Conservation (phyloP, 768 basidiomycete species). For the Chalciporus chontae region DNA sequence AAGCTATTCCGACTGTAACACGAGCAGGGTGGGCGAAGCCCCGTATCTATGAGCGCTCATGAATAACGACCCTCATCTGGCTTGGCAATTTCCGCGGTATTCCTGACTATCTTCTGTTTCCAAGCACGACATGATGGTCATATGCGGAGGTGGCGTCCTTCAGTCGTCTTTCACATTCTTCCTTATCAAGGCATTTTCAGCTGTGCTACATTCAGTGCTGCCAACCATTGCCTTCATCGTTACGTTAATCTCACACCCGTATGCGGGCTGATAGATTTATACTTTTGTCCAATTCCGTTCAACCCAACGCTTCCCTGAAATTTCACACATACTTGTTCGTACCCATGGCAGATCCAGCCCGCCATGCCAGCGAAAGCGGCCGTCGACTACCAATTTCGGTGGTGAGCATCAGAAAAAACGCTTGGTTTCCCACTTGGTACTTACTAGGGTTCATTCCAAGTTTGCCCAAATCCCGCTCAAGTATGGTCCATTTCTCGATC, state of each 20-base stretch:
- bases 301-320: background rate
- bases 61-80: constrained; percentile 8
- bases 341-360: background rate
- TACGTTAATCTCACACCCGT: constrained; percentile 9
- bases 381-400: background rate
- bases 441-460: background rate
- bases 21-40: background rate
- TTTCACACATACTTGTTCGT: constrained; percentile 1
- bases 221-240: background rate
- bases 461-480: background rate
- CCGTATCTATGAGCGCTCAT: background rate
- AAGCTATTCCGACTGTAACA: background rate
- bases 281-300: background rate
- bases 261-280: constrained; percentile 6
- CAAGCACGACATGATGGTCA: background rate
- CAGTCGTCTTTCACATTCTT: background rate
- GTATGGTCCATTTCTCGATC: background rate
- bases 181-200: background rate
- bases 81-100: constrained; percentile 13
- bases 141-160: constrained; percentile 1
- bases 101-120: background rate
- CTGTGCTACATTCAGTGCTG: background rate
- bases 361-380: background rate
- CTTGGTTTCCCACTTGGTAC: background rate
- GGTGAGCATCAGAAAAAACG: background rate